Base-by-base conservation (phyloP, 2,329 filamentous ascomycete genomes). In the Arthrobotrys sinensis region DNA sequence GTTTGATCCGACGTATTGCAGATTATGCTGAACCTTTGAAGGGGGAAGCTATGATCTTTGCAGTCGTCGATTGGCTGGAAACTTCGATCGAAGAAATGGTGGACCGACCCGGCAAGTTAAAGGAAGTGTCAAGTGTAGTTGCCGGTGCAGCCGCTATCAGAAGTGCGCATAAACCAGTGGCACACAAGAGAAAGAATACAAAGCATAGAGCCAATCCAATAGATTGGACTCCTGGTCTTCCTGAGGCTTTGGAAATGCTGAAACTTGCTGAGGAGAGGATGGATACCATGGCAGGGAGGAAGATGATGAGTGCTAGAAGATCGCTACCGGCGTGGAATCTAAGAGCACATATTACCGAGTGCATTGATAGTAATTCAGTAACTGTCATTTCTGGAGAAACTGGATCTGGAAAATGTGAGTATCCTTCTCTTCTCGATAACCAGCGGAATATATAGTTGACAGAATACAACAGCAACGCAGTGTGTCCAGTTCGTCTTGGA, bases 311-410 rank as follows among this genome's bases (percentile, higher is more conserved):
- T 16, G 90, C 90, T 81, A 88, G 96, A 50, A 88, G 91, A 83
- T 89, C 88, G 55, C 86, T 99, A 1, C 96, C 96, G 1, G 96
- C 96, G 1, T 99, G 96, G 96, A 89, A 89, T 76, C 90, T 96
- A 81, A 90, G 90, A 81, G 90, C 95, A 19, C 87, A 88, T 0
- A 93, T 99, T 34, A 89, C 98, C 8, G 84, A 88, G 19, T 92
- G 92, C 0, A 92, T 99, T 60, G 88, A 88, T 48, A 86, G 88
- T 3, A 90, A 95, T 82, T 91, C 97, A 84, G 94, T 99, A 63
- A 97, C 93, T 0, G 97, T 99, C 82, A 96, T 99, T 81, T 96
- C 94, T 50, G 96, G 96, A 81, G 96, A 98, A 85, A 99, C 96
- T 3, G 96, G 96, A 66, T 97, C 93, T 16, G 96, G 96, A 83